phyloP scores from a whole-genome alignment of 164 flowering plant species.

The Houttuynia cordata region DNA sequence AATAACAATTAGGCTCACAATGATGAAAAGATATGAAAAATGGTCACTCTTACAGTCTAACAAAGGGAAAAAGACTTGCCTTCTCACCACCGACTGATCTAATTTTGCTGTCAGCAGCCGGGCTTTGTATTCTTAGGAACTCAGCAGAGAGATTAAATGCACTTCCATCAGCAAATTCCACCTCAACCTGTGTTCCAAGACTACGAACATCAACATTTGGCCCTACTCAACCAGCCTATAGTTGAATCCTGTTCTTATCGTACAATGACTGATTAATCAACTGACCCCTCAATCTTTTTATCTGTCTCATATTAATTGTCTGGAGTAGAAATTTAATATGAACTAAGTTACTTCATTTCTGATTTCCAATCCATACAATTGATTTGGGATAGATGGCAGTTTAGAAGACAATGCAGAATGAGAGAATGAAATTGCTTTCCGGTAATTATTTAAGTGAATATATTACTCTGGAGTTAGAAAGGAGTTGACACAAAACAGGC shows the following conservation, averaged over 20 bases:
- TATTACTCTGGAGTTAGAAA: too few species aligned
- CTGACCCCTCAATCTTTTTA: neutral
- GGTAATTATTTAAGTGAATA: too few species aligned
- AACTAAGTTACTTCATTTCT: too few species aligned
- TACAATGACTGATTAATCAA: neutral
- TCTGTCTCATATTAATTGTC: too few species aligned
- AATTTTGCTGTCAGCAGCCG: slow-evolving; percentile 69
- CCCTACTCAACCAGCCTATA: neutral
- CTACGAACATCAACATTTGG: neutral
- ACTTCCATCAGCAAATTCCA: slow-evolving; percentile 48
- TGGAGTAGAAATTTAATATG: too few species aligned
- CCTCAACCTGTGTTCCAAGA: slow-evolving; percentile 42
- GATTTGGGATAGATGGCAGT: too few species aligned
- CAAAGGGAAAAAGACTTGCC: slow-evolving; percentile 22
- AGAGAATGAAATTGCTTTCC: too few species aligned
- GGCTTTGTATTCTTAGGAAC: slow-evolving; percentile 56
- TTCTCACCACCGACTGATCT: slow-evolving; percentile 80
- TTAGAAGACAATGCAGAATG: too few species aligned
- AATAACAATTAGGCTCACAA: neutral
- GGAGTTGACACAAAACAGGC: too few species aligned
- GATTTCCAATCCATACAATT: too few species aligned
- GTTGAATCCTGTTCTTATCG: neutral
- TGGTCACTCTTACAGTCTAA: neutral
- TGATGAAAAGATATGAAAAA: neutral
- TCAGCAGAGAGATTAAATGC: slow-evolving; percentile 50